A percentile compares a stretch with the other conserved stretches of the same genome.
Evolutionary conservation across 345 rosid species (phyloP).

Genomic region (Passiflora organensis): DNA sequence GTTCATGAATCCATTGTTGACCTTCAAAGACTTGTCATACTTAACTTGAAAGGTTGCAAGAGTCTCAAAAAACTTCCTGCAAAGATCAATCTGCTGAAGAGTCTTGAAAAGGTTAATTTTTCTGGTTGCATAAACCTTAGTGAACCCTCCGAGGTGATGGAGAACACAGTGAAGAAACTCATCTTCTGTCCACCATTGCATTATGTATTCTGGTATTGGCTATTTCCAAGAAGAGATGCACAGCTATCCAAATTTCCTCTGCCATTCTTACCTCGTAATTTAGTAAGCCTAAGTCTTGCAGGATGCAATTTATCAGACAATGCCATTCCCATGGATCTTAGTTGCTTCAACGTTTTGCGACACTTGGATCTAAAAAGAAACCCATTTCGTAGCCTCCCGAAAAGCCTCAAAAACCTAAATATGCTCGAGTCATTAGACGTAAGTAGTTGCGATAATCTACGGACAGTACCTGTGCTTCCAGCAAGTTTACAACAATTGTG

Average conservation of each 20-base stretch:
- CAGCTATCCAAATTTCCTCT: slow-evolving; percentile 5
- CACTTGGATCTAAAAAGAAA: slow-evolving; percentile 13
- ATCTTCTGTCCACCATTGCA: background rate
- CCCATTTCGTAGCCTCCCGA: slow-evolving; percentile 10
- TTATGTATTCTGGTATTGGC: slow-evolving; percentile 18
- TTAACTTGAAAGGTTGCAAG: slow-evolving; percentile 22
- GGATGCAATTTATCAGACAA: slow-evolving; percentile 12
- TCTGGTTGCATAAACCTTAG: slow-evolving; percentile 25
- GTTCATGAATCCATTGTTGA: slow-evolving; percentile 23
- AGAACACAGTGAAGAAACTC: background rate
- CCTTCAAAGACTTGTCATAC: slow-evolving; percentile 3
- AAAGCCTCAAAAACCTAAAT: slow-evolving; percentile 1
- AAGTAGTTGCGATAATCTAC: slow-evolving; percentile 5
- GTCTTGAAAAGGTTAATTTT: slow-evolving; percentile 17
- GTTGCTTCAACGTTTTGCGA: slow-evolving; percentile 8
- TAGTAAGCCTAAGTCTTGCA: slow-evolving; percentile 14
- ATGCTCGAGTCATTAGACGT: slow-evolving; percentile 12
- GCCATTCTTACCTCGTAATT: slow-evolving; percentile 5
- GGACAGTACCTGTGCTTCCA: slow-evolving; percentile 15
- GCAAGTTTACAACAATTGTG: slow-evolving; percentile 1
- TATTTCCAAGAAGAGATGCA: slow-evolving; percentile 3
- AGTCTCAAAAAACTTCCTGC: slow-evolving; percentile 16
- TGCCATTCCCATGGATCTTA: slow-evolving; percentile 2
- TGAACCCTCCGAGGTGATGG: slow-evolving; percentile 2
- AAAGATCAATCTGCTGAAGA: background rate